phyloP scores from a whole-genome alignment of 352 stramenopile genomes.

The Phytopythium litorale region DNA sequence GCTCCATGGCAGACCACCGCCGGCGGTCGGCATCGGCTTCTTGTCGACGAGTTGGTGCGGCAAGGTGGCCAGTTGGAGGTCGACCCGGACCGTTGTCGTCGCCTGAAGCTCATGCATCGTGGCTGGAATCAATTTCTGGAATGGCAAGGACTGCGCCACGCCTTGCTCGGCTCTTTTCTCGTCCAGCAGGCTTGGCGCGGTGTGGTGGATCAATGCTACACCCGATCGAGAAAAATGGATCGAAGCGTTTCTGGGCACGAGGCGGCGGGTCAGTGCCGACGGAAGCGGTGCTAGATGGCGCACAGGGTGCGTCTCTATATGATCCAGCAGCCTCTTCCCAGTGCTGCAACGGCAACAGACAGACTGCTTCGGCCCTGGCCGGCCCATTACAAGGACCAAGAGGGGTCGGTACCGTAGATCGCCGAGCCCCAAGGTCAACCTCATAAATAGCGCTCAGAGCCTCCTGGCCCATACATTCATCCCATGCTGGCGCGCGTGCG shows the following conservation, averaged over 20 bases:
- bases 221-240: conserved; percentile 1
- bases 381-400: not conserved
- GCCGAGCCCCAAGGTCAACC: not conserved
- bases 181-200: not conserved
- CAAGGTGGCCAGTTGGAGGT: not conserved
- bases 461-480: not conserved
- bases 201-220: not conserved
- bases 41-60: not conserved
- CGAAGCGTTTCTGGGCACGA: conserved; percentile 5
- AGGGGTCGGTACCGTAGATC: not conserved
- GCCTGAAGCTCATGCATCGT: conserved; percentile 5
- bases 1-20: not conserved
- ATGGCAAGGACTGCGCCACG: not conserved
- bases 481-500: not conserved
- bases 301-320: conserved; percentile 9
- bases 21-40: not conserved
- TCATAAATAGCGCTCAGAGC: not conserved
- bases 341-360: not conserved
- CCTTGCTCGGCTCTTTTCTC: conserved; percentile 4
- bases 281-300: conserved; percentile 4
- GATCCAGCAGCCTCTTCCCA: conserved; percentile 2
- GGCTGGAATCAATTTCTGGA: conserved; percentile 3
- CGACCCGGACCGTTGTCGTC: not conserved
- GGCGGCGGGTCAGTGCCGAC: not conserved
- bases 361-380: not conserved